phyloP scores from a whole-genome alignment of 1,139 yeast species.

The Taphrina pruni region DNA sequence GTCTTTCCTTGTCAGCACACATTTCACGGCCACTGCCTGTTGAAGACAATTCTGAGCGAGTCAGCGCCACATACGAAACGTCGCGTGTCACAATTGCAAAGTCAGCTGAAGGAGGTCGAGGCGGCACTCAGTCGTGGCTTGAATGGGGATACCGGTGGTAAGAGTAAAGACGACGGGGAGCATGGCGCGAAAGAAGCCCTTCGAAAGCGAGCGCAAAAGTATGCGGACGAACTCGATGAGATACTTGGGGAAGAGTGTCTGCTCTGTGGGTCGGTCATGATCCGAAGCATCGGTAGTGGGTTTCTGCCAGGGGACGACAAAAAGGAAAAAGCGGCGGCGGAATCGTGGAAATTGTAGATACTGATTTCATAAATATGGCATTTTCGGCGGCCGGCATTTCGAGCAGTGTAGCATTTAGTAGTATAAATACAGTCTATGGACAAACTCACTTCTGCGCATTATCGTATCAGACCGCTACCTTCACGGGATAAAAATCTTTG shows the following conservation, averaged over 20 bases:
- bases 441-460: background rate
- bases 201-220: constrained; percentile 56
- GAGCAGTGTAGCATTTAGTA: background rate
- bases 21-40: constrained; percentile 85
- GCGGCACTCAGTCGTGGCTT: constrained; percentile 15
- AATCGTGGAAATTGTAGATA: constrained; percentile 10
- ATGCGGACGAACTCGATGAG: constrained; percentile 61
- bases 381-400: constrained; percentile 7
- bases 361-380: background rate
- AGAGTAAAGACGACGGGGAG: background rate
- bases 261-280: constrained; percentile 76
- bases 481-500: background rate
- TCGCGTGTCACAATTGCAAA: constrained; percentile 59
- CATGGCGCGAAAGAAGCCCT: background rate
- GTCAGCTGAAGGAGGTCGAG: constrained; percentile 1
- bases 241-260: constrained; percentile 72
- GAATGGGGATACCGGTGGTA: background rate
- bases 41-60: constrained; percentile 64
- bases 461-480: background rate
- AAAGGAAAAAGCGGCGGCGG: constrained; percentile 15
- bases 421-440: background rate
- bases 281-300: constrained; percentile 71
- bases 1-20: constrained; percentile 91
- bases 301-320: constrained; percentile 46
- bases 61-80: constrained; percentile 73